Base-by-base conservation (phyloP, 2,329 filamentous ascomycete genomes). In the Nemania diffusa region DNA sequence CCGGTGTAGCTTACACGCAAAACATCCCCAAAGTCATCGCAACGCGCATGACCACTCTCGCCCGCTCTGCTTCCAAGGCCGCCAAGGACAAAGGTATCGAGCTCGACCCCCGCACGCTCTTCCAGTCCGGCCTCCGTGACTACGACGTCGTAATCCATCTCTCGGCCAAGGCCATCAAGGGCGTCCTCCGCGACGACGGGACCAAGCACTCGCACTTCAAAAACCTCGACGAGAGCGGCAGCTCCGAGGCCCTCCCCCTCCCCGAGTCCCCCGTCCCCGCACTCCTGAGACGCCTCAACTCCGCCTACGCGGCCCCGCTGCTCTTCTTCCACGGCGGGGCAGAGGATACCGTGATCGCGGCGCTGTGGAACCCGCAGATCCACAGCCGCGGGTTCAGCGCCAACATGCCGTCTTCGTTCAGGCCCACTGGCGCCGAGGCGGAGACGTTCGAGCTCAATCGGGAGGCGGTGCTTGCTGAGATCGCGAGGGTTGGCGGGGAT, bases 61-160 rank as follows among this genome's bases (percentile, higher is more conserved):
- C 95, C 6, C 90, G 91, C 72, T 92, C 93, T 2, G 93, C 93
- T 11, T 87, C 87, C 74, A 87, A 87, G 58, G 78, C 91, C 11
- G 81, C 92, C 59, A 82, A 81, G 51, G 82, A 85, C 7, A 76
- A 87, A 37, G 85, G 84, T 27, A 75, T 86, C 27, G 79, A 81
- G 13, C 78, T 93, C 60, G 82, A 90, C 55, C 79, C 85, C 1
- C 81, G 83, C 34, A 79, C 82, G 1, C 84, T 98, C 8, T 98
- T 98, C 80, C 83, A 86, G n/a, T 84, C 91, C 2, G 88, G 90
- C 0, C 83, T 93, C 5, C 79, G 80, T 9, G 94, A 97, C 71
- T 99, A 94, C 78, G 93, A 98, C 77, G 91, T 98, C 70, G 81
- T 95, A n/a, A 83, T 99, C 62, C 87, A 91, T 75, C 82, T 98